Evolutionary conservation across 2,329 filamentous ascomycete genomes (phyloP).

Genomic region (Arthrobotrys iridis): DNA sequence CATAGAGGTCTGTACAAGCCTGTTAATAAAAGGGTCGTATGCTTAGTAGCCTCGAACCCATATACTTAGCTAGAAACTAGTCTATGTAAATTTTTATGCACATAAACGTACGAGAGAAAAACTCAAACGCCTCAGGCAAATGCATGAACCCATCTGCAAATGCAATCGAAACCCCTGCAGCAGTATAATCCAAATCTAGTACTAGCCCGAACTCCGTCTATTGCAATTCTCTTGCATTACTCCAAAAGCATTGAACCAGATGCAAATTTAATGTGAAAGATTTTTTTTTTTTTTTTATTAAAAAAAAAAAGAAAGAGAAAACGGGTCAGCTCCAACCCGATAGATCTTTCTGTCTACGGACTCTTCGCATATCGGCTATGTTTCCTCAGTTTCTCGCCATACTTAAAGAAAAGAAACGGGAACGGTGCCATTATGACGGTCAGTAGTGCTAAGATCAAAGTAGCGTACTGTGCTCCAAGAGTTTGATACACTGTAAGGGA

Average conservation of each 20-base stretch:
- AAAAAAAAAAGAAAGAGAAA: too few relatives aligned
- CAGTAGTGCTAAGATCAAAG: conserved; percentile 71
- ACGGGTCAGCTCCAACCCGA: too few relatives aligned
- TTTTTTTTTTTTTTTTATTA: too few relatives aligned
- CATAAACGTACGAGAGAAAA: neutral
- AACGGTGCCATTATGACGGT: conserved; percentile 72
- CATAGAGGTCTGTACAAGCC: too few relatives aligned
- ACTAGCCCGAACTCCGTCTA: neutral
- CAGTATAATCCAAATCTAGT: neutral
- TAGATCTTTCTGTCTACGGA: conserved; percentile 29
- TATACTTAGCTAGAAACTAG: neutral
- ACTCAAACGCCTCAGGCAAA: neutral
- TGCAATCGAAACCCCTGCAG: neutral
- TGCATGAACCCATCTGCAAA: neutral
- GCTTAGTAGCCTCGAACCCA: too few relatives aligned
- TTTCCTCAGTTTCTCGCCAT: conserved; percentile 69
- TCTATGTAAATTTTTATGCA: neutral
- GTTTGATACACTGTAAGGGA: conserved; percentile 68
- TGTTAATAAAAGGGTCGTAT: too few relatives aligned
- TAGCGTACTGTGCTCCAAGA: conserved; percentile 77
- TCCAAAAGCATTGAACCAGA: neutral
- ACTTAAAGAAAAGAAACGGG: conserved; percentile 65
- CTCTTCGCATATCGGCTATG: conserved; percentile 67
- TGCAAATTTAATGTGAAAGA: too few relatives aligned
- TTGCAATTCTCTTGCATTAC: neutral